Evolutionary conservation across 495 filamentous ascomycete species (phyloP), one percentile per base, ranked within the genome.

Genomic region (Pyrenopolyporus hunteri): DNA sequence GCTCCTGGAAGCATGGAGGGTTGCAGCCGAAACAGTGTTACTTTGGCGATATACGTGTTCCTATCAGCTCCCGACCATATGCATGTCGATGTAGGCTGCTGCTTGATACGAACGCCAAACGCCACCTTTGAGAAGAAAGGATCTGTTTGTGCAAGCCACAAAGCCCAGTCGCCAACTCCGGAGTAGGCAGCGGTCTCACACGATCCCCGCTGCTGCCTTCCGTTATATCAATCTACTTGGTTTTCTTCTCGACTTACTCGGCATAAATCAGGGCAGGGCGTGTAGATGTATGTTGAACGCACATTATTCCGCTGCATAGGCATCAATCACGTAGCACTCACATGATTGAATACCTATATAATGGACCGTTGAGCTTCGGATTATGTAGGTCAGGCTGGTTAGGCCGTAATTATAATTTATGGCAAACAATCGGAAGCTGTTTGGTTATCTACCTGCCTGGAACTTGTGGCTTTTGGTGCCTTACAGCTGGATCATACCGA

Each of bases 41-140:
- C 17, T 33, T 49, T 32, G 16, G 26, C 32, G 44, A 8, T 9
- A 39, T 36, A 55, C 31, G 39, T 53, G 17, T 49, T 10, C 29
- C 52, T 37, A 35, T 55, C 26, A 14, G 17, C 28, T 37, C 31
- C 9, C 26, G 43, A 6, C 35, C 23, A 9, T 6, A 42, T 6
- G 4, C 19, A 31, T 45, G 23, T 9, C 20, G 16, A n/a, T 45
- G 23, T 23, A 45, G 11, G 42, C n/a, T 29, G 14, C 13, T 23
- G 6, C 28, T 2, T 7, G 16, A 16, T 3, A 14, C 4, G 13
- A 4, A 28, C 23, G 23, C 37, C 17, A 42, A 42, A n/a, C n/a
- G n/a, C n/a, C n/a, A n/a, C n/a, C n/a, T n/a, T n/a, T n/a, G n/a
- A n/a, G n/a, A n/a, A n/a, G n/a, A n/a, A n/a, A n/a, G n/a, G n/a